These are phyloP conservation scores for Sonneratia caseolaris DNA, from an alignment of 345 rosid species.

Conservation along the genomic window DNA sequence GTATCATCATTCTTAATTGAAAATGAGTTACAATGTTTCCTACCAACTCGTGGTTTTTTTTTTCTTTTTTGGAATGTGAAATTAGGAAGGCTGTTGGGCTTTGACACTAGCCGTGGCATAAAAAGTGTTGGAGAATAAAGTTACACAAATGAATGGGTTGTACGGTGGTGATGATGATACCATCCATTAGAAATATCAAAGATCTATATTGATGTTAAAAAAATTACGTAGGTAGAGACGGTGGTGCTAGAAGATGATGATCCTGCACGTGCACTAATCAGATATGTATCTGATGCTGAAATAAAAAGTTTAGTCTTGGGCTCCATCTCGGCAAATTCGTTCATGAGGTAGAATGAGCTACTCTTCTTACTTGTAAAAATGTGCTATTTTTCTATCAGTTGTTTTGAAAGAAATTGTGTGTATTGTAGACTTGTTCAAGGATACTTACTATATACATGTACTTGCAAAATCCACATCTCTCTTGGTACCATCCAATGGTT, in stretches of 20 bases:
- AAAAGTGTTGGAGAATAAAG: background rate
- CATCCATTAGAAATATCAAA: background rate
- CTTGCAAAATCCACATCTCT: too few relatives aligned
- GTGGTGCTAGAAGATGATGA: conserved; percentile 59
- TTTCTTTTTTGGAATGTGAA: too few relatives aligned
- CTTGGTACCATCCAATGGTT: too few relatives aligned
- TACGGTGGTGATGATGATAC: background rate
- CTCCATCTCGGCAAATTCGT: conserved; percentile 41
- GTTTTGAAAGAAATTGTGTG: background rate
- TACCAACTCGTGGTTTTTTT: background rate
- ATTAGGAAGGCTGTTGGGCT: too few relatives aligned
- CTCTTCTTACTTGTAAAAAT: conserved; percentile 1
- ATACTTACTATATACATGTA: background rate
- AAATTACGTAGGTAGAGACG: conserved; percentile 49
- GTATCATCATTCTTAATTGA: background rate
- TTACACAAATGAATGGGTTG: background rate
- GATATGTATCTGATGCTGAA: conserved; percentile 32
- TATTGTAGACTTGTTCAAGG: background rate
- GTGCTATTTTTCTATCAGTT: background rate
- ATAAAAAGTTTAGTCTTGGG: conserved; percentile 61
- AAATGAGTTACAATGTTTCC: background rate
- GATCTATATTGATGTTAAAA: background rate
- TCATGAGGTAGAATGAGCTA: conserved; percentile 38
- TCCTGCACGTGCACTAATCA: conserved; percentile 55
- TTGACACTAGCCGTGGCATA: too few relatives aligned